phyloP scores from a whole-genome alignment of 371 early-diverging fungal species.

The Lichtheimia corymbifera region DNA sequence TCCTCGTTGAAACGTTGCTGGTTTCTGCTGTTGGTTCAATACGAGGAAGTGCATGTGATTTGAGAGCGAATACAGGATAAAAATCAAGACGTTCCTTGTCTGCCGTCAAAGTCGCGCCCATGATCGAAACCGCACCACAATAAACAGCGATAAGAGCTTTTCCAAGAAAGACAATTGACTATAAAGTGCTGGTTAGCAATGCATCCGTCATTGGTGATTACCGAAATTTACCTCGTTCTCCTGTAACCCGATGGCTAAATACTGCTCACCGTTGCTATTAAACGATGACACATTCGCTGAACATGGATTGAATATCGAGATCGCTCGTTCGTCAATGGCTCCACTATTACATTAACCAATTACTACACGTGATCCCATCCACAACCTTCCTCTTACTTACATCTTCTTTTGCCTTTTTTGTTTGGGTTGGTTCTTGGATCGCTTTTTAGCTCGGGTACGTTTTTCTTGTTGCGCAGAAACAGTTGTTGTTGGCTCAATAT shows the following conservation, averaged over 20 bases:
- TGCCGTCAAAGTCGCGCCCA: conserved; percentile 39
- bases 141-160: conserved; percentile 48
- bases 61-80: conserved; percentile 60
- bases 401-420: conserved; percentile 1
- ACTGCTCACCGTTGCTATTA: conserved; percentile 14
- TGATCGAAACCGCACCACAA: conserved; percentile 38
- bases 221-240: conserved; percentile 18
- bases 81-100: conserved; percentile 24
- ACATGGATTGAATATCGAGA: conserved; percentile 19
- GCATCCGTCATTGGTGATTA: too few species aligned
- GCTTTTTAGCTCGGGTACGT: not conserved
- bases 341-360: not conserved
- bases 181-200: not conserved
- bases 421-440: not conserved
- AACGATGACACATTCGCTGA: conserved; percentile 8
- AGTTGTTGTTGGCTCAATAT: not conserved
- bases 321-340: conserved; percentile 4
- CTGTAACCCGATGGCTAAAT: conserved; percentile 20
- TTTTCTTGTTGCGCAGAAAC: not conserved
- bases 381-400: not conserved
- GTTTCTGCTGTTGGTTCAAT: conserved; percentile 32
- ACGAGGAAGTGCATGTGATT: conserved; percentile 57
- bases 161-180: conserved; percentile 57
- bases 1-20: not conserved
- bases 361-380: not conserved